Evolutionary conservation across 2,329 filamentous ascomycete genomes (phyloP), one percentile per base, ranked within the genome.

Genomic region (Hymenoscyphus fraxineus): DNA sequence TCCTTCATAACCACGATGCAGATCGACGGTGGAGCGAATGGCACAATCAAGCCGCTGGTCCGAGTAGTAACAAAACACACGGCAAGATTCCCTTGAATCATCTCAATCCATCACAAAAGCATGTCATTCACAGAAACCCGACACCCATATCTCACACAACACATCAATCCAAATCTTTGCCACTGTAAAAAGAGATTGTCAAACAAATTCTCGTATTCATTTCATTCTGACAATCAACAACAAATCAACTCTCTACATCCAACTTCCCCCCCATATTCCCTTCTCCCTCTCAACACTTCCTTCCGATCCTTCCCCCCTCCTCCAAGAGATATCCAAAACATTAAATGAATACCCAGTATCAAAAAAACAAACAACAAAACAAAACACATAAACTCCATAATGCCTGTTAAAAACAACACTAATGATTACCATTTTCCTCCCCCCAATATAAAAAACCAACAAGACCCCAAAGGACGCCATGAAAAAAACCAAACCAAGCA

Each of bases 401-500:
- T 35, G 35, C 35, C 35, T 35, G 35, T 35, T 35, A 35, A 3
- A 9, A 35, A 35, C 32, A 35, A 35, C 35, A 35, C 35, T 35
- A 10, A 35, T 35, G 35, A 35, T 68, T 15, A 54, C 22, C 47
- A 54, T 54, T 27, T 54, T 54, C 22, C 22, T 22, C 47, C 10
- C 13, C 19, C 19, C 47, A 54, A 13, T 4, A 54, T 4, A 16
- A 54, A 54, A 27, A 54, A 22, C 19, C 35, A 35, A 22, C 27
- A 47, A 47, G 35, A 19, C 55, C 32, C 31, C 19, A 58, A 58
- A n/a, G 9, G 3, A 39, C 56, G 32, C 56, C 56, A 58, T 15
- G 35, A 13, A 32, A 32, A 40, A 57, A 57, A 57, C 15, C 22
- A 19, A 31, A n/a, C 35, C 54, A 39, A 40, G 59, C 63, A 72